Evolutionary conservation across 352 stramenopile species (phyloP).

Genomic region (Globisporangium sylvaticum): DNA sequence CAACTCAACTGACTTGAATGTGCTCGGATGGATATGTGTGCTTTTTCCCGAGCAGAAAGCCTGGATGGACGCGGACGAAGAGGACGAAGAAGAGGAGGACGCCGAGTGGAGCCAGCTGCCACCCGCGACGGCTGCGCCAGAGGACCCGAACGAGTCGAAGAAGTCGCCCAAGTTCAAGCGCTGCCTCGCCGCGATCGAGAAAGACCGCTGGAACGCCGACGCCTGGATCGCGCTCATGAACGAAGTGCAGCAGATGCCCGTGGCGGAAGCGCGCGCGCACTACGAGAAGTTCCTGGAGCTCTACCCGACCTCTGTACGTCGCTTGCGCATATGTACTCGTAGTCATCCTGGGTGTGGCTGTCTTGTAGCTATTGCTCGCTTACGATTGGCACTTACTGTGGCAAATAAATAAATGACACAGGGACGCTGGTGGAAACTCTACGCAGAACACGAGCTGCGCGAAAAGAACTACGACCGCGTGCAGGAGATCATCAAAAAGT

Average conservation of each 20-base stretch:
- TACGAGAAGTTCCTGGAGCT: slow-evolving; percentile 74
- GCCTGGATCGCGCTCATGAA: slow-evolving; percentile 79
- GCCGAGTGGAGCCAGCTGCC: slow-evolving; percentile 63
- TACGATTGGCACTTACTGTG: not conserved
- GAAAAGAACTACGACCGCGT: slow-evolving; percentile 86
- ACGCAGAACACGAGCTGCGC: slow-evolving; percentile 79
- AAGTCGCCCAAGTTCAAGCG: slow-evolving; percentile 64
- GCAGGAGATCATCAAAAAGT: slow-evolving; percentile 87
- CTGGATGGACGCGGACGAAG: slow-evolving; percentile 74
- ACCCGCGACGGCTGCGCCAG: not conserved
- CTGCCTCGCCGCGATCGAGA: slow-evolving; percentile 43
- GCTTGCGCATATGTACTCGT: not conserved
- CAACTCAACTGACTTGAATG: not conserved
- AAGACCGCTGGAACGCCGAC: slow-evolving; percentile 67
- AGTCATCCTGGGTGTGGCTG: not conserved
- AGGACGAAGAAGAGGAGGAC: slow-evolving; percentile 82
- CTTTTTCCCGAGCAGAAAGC: slow-evolving; percentile 32
- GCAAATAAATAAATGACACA: slow-evolving; percentile 8
- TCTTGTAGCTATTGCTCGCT: not conserved
- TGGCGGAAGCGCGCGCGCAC: slow-evolving; percentile 60
- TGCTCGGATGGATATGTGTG: not conserved
- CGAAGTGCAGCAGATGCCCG: slow-evolving; percentile 64
- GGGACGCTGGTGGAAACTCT: slow-evolving; percentile 85
- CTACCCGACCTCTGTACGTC: slow-evolving; percentile 61
- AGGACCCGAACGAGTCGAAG: slow-evolving; percentile 11